These are phyloP conservation scores for Mortierella sp. DNA, from an alignment of 371 early-diverging fungal species.

Conservation along the genomic window DNA sequence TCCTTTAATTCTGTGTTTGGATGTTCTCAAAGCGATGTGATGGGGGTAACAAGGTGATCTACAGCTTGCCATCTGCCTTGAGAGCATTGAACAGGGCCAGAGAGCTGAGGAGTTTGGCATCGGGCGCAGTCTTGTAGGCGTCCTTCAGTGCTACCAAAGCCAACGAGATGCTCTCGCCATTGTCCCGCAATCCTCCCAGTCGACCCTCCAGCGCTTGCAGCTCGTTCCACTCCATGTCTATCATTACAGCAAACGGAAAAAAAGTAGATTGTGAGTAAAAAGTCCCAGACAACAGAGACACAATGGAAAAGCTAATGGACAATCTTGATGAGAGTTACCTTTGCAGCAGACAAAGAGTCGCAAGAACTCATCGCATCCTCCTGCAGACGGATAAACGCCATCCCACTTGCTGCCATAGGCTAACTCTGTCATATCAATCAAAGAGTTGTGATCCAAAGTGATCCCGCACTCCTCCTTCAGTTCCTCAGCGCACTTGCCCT, in stretches of 20 bases:
- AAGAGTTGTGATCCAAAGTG: constrained; percentile 67
- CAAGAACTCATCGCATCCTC: constrained; percentile 87
- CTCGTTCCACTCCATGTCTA: constrained; percentile 63
- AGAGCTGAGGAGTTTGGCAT: constrained; percentile 81
- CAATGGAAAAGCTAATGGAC: background rate
- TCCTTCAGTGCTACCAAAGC: constrained; percentile 74
- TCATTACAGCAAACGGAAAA: too few relatives aligned
- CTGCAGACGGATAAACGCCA: constrained; percentile 84
- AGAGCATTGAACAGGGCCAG: constrained; percentile 75
- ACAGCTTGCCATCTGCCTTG: constrained; percentile 57
- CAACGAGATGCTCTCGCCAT: constrained; percentile 84
- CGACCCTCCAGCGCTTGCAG: constrained; percentile 73
- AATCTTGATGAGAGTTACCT: constrained; percentile 18
- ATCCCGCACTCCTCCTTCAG: constrained; percentile 72
- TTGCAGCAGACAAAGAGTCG: constrained; percentile 80
- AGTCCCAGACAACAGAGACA: background rate
- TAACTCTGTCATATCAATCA: constrained; percentile 76
- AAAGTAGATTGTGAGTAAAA: background rate
- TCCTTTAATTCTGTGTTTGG: background rate
- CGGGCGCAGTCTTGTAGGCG: constrained; percentile 75
- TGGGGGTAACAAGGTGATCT: background rate
- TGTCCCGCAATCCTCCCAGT: constrained; percentile 78
- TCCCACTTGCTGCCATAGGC: constrained; percentile 66
- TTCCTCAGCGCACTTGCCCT: constrained; percentile 60
- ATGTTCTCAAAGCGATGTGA: background rate